These are phyloP conservation scores for Berberis thunbergii DNA, from an alignment of 164 flowering plant genomes.

Conservation along the genomic window DNA sequence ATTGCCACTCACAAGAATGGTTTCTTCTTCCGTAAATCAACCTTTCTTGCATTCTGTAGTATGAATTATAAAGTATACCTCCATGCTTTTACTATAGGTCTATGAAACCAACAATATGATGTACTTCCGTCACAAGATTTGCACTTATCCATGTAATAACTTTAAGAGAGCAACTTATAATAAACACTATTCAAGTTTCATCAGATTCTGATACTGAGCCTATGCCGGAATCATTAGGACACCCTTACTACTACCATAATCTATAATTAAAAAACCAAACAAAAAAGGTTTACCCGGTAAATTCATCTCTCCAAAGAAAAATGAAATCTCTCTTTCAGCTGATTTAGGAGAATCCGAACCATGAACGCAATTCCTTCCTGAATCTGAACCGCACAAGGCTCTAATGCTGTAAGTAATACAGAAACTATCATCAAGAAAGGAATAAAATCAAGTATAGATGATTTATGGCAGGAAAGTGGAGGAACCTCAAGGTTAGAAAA, in stretches of 20 bases:
- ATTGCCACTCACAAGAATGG: too few relatives aligned
- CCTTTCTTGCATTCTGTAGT: too few relatives aligned
- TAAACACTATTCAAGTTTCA: too few relatives aligned
- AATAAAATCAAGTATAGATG: not conserved
- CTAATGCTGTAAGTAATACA: slow-evolving; percentile 47
- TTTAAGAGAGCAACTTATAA: too few relatives aligned
- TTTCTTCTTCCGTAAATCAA: too few relatives aligned
- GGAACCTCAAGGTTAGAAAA: not conserved
- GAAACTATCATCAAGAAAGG: not conserved
- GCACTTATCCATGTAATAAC: too few relatives aligned
- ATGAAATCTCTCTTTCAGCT: slow-evolving; percentile 64
- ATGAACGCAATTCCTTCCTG: slow-evolving; percentile 74
- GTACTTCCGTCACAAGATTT: too few relatives aligned
- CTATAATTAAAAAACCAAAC: not conserved
- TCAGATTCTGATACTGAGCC: too few relatives aligned
- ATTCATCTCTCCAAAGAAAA: slow-evolving; percentile 46
- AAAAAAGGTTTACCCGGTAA: slow-evolving; percentile 29
- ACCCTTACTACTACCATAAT: not conserved
- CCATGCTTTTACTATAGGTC: too few relatives aligned
- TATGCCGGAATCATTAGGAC: not conserved
- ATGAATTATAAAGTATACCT: too few relatives aligned
- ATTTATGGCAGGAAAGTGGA: not conserved
- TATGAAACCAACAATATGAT: too few relatives aligned
- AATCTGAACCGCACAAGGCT: slow-evolving; percentile 70
- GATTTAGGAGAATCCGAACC: slow-evolving; percentile 84